These are phyloP conservation scores for Geotrichum siamense DNA, from an alignment of 1,139 yeast genomes.

Conservation along the genomic window DNA sequence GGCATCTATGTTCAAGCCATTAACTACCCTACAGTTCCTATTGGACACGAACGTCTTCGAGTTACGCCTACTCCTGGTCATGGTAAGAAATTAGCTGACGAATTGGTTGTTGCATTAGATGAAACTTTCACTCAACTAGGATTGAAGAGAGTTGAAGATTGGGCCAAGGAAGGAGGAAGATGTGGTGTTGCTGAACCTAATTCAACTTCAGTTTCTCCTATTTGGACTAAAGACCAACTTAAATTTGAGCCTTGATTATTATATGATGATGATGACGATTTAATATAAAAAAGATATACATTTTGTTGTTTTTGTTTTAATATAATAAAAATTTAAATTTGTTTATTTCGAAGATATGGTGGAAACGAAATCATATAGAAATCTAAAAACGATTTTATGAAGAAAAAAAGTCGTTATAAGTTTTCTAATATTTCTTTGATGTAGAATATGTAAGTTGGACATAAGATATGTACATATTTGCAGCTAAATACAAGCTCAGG, in stretches of 20 bases:
- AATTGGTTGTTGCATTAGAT: slow-evolving; percentile 70
- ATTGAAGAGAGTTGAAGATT: slow-evolving; percentile 68
- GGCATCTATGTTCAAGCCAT: slow-evolving; percentile 94
- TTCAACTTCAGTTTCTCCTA: slow-evolving; percentile 41
- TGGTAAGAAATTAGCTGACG: slow-evolving; percentile 64
- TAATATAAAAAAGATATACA: no score
- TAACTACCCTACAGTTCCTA: slow-evolving; percentile 95
- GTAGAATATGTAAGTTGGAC: no score
- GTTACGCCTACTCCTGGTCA: slow-evolving; percentile 99
- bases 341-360: no score
- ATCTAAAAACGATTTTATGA: no score
- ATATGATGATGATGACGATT: no score
- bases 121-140: slow-evolving; percentile 68
- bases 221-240: slow-evolving; percentile 85
- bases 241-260: background rate
- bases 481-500: no score
- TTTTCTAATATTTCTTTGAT: no score
- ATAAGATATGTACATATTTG: no score
- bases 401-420: no score
- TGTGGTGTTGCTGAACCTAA: slow-evolving; percentile 68
- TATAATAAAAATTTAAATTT: no score
- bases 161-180: slow-evolving; percentile 76
- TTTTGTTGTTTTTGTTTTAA: no score
- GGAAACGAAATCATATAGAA: no score
- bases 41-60: slow-evolving; percentile 92